Evolutionary conservation across 2,329 filamentous ascomycete genomes (phyloP).

Genomic region (Beauveria scarabaeidicola): DNA sequence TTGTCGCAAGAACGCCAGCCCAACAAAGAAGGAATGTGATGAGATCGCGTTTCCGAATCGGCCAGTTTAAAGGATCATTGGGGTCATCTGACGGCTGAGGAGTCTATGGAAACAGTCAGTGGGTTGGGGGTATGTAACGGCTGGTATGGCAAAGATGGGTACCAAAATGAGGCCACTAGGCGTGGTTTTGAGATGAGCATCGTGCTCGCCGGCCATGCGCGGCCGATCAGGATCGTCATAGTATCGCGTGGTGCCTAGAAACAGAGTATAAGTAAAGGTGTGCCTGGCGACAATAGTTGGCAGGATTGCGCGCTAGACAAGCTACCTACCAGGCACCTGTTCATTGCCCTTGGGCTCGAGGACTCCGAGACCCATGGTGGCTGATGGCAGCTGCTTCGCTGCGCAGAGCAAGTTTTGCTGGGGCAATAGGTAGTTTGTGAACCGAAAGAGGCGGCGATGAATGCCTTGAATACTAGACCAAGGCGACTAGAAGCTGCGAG

Average conservation of each 20-base stretch:
- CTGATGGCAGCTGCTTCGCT: not conserved
- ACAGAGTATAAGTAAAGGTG: not conserved
- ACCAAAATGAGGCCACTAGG: slow-evolving; percentile 71
- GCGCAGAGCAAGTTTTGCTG: not conserved
- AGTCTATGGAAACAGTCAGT: slow-evolving; percentile 25
- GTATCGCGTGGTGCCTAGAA: slow-evolving; percentile 52
- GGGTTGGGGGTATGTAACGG: not conserved
- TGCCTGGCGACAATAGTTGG: not conserved
- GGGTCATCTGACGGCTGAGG: slow-evolving; percentile 88
- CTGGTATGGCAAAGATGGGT: slow-evolving; percentile 14
- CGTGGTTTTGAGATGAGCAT: slow-evolving; percentile 61
- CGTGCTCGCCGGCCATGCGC: slow-evolving; percentile 29
- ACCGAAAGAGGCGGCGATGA: not conserved
- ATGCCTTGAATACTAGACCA: not conserved
- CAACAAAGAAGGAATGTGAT: slow-evolving; percentile 73
- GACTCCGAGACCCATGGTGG: slow-evolving; percentile 51
- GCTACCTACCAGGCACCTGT: slow-evolving; percentile 62
- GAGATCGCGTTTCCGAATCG: slow-evolving; percentile 73
- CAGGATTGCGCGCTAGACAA: not conserved
- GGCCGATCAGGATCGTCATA: slow-evolving; percentile 49
- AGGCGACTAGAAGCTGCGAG: not conserved
- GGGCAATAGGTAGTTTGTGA: not conserved
- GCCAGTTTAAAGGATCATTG: slow-evolving; percentile 82
- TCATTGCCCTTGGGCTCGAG: slow-evolving; percentile 57
- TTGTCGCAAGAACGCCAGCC: slow-evolving; percentile 73